Conservation (phyloP, 257 asterid species). For the Perilla frutescens region DNA sequence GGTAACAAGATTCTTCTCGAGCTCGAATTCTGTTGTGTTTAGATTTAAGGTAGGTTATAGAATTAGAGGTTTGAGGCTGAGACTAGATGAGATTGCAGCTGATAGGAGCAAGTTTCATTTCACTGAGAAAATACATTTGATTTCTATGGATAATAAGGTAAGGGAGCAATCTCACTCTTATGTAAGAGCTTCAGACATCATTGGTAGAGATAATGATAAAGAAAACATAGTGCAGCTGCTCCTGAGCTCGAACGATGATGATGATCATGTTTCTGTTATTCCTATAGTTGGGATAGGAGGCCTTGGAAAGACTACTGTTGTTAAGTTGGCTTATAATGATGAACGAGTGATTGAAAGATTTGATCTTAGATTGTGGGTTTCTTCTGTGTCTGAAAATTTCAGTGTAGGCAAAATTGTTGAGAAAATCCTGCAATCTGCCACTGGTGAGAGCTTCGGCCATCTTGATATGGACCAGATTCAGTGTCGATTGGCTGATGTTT, state of each 20-base stretch:
- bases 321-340: conserved; percentile 54
- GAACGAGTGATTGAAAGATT: conserved; percentile 40
- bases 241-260: conserved; percentile 37
- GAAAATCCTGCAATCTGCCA: conserved; percentile 46
- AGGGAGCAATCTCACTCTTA: conserved; percentile 64
- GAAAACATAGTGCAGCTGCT: conserved; percentile 45
- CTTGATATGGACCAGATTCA: conserved; percentile 58
- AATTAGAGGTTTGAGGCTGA: conserved; percentile 40
- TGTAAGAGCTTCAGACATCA: conserved; percentile 56
- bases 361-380: conserved; percentile 58
- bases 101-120: conserved; percentile 57
- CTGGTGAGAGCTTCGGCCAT: conserved; percentile 45
- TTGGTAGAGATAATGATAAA: conserved; percentile 58
- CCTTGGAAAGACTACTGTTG: conserved; percentile 61
- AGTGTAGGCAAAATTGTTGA: conserved; percentile 47
- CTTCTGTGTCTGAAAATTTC: conserved; percentile 51
- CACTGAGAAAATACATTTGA: conserved; percentile 35
- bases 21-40: conserved; percentile 35
- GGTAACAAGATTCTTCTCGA: conserved; percentile 47
- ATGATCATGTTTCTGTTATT: conserved; percentile 44
- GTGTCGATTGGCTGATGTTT: conserved; percentile 31
- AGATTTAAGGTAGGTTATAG: conserved; percentile 47
- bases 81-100: conserved; percentile 50
- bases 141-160: conserved; percentile 23
- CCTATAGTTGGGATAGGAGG: conserved; percentile 64